Evolutionary conservation across 495 filamentous ascomycete species (phyloP).

Genomic region (Neurospora intermedia): DNA sequence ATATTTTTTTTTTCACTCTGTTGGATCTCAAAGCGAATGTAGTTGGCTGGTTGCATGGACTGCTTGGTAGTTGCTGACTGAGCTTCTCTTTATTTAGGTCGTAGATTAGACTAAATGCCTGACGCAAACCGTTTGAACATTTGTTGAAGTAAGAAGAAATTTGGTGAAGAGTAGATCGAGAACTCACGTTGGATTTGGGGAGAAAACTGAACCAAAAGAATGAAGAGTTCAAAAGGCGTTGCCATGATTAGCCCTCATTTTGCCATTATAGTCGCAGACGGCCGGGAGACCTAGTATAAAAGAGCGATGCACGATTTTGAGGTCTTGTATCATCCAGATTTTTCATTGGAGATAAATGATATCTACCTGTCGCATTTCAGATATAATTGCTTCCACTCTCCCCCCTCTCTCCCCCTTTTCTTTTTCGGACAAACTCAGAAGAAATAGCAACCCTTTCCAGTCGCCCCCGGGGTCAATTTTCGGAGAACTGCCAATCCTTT

Average conservation of each 20-base stretch:
- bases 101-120: neutral
- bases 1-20: neutral
- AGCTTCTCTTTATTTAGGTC: neutral
- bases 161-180: neutral
- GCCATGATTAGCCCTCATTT: neutral
- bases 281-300: neutral
- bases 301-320: neutral
- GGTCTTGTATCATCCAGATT: neutral
- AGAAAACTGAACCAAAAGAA: neutral
- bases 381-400: neutral
- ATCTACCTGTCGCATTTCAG: neutral
- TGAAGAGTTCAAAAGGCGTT: neutral
- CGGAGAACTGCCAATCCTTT: neutral
- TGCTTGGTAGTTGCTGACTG: neutral
- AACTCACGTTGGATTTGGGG: neutral
- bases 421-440: neutral
- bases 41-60: neutral
- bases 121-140: neutral
- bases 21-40: neutral
- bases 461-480: neutral
- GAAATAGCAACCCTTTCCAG: neutral
- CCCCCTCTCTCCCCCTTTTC: neutral
- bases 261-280: neutral
- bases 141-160: neutral
- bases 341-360: neutral